Evolutionary conservation across 225 moss, liverwort and hornwort species (phyloP), one percentile per base, ranked within the genome.

Genomic region (Straminergon stramineum): DNA sequence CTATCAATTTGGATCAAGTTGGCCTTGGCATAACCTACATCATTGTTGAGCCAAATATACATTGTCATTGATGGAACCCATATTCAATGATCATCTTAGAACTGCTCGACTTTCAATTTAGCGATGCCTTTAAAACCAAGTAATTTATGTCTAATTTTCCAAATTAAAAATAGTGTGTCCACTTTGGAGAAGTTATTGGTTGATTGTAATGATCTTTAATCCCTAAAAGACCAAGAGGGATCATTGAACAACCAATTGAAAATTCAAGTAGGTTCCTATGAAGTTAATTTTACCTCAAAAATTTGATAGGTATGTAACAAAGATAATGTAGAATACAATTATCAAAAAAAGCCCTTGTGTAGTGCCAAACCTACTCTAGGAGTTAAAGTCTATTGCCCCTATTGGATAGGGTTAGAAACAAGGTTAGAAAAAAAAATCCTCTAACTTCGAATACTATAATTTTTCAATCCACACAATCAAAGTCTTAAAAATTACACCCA

Each of bases 81-180:
- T 18, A 18, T 62, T 80, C 70, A 85, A 69, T 34, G 24, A 24
- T 60, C 19, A 52, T 52, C 18, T 8, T 55, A n/a, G 1, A 73
- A 27, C 1, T 27, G 0, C 8, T 15, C 10, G 17, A 3, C 28
- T 73, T 43, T 23, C 0, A 7, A 0, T 84, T 23, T 17, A 34
- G 7, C 17, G 17, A 35, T 83, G 35, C 51, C 65, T 65, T 83
- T 51, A 65, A 34, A 83, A 64, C 16, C 10, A 35, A 83, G 51
- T 21, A 22, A 24, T 83, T 34, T 41, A 39, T 81, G 9, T 37
- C 21, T 68, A 68, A 68, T 11, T 68, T 11, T 12, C n/a, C 5
- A 7, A 69, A n/a, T 0, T 13, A 13, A n/a, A n/a, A 69, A 21
- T n/a, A 13, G 2, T 6, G 13, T 13, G 12, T 8, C 1, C 7